Conservation (phyloP, 257 asterid species). For the Solanum raphanifolium region DNA sequence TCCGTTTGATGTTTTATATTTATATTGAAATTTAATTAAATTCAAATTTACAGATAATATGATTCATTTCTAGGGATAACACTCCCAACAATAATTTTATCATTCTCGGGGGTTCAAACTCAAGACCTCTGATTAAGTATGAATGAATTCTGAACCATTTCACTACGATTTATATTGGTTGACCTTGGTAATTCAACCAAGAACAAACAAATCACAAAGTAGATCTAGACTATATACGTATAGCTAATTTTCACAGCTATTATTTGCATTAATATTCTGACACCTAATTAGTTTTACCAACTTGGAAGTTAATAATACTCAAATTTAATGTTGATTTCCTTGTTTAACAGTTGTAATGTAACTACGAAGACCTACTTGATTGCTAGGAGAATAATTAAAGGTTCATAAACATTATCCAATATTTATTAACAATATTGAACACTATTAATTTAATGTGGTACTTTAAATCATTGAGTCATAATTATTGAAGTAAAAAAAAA, state of each 20-base stretch:
- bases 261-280: not conserved
- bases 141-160: too few species aligned
- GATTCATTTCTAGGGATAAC: fast-evolving
- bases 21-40: too few species aligned
- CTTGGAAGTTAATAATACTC: not conserved
- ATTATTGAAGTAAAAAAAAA: not conserved
- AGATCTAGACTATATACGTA: not conserved
- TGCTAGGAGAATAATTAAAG: not conserved
- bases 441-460: not conserved
- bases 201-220: not conserved
- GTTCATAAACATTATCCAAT: not conserved
- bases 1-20: not conserved
- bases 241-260: not conserved
- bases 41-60: fast-evolving
- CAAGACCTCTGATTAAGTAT: too few species aligned
- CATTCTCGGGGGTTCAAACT: fast-evolving
- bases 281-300: not conserved
- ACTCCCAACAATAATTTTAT: fast-evolving
- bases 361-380: not conserved
- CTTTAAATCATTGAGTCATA: not conserved
- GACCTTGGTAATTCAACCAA: not conserved
- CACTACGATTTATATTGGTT: too few species aligned
- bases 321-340: not conserved
- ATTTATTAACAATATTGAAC: not conserved
- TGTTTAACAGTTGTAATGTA: not conserved